These are phyloP conservation scores for Ascochyta lentis DNA, from an alignment of 2,329 filamentous ascomycete genomes.

Conservation along the genomic window DNA sequence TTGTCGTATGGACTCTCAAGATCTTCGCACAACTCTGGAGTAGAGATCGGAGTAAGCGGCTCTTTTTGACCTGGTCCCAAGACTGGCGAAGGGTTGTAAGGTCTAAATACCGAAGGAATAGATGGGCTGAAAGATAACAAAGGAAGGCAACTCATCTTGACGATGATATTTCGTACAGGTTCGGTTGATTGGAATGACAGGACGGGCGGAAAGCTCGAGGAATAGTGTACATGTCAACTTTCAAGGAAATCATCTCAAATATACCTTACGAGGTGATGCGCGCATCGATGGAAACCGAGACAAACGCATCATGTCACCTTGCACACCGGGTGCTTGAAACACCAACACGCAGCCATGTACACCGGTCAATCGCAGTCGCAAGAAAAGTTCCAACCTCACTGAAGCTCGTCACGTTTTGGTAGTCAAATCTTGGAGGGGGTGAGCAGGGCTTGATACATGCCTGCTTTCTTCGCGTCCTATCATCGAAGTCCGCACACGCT, in stretches of 20 bases:
- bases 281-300: not conserved
- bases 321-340: conserved; percentile 5
- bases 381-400: not conserved
- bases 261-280: too few species aligned
- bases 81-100: too few species aligned
- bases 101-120: not conserved
- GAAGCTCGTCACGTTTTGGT: too few species aligned
- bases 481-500: conserved; percentile 13
- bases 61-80: not conserved
- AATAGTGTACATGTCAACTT: too few species aligned
- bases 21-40: not conserved
- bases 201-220: too few species aligned
- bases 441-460: not conserved
- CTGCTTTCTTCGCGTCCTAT: not conserved
- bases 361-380: not conserved
- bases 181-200: too few species aligned
- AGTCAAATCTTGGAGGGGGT: not conserved
- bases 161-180: too few species aligned
- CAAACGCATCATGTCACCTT: not conserved
- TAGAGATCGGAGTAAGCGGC: not conserved
- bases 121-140: conserved; percentile 6
- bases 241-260: too few species aligned
- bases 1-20: conserved; percentile 6
- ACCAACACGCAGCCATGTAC: conserved; percentile 1
- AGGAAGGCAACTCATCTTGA: conserved; percentile 12